Evolutionary conservation across 768 basidiomycete genomes (phyloP), one percentile per base, ranked within the genome.

Genomic region (Boletus tomentosulus): DNA sequence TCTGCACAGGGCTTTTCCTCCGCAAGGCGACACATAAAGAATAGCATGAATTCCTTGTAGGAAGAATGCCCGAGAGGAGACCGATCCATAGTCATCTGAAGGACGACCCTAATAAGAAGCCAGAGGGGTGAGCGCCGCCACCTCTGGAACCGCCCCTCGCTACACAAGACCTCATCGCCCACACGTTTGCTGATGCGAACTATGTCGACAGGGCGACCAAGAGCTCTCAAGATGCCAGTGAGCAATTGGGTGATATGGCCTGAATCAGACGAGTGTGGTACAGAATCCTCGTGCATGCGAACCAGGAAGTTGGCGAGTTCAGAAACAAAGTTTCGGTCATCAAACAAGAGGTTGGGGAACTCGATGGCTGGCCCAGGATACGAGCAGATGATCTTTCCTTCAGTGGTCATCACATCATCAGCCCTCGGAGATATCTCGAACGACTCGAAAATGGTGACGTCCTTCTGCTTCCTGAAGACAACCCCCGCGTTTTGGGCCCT

Each of bases 21-120:
- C 3, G 74, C 56, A 6, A 68, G 56, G 19, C 57, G 34, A 4
- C 70, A 57, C 33, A 75, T 59, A 46, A 79, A 63, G 46, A 71
- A 80, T 1, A 75, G 39, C 59, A 80, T 74, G 63, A 83, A 83
- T 4, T 38, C n/a, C 51, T 83, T 83, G 65, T 83, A 83, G 0
- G 62, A 61, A 19, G 39, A 37, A 10, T 43, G 10, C 3, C 55
- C 58, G 2, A 48, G 46, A 31, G 52, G 12, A 9, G 50, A 51
- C 15, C 41, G 51, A n/a, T 49, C 51, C 6, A 72, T 37, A 0
- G 73, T 54, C 1, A 65, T 69, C 42, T 76, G 73, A 24, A 76
- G 46, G 45, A 16, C n/a, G 4, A 46, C 11, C 19, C 19, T 31
- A n/a, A 46, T 46, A 9, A 46, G 45, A 11, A 74, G 63, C 74